phyloP scores from a whole-genome alignment of 2,329 filamentous ascomycete genomes.

The Fusarium sp. region DNA sequence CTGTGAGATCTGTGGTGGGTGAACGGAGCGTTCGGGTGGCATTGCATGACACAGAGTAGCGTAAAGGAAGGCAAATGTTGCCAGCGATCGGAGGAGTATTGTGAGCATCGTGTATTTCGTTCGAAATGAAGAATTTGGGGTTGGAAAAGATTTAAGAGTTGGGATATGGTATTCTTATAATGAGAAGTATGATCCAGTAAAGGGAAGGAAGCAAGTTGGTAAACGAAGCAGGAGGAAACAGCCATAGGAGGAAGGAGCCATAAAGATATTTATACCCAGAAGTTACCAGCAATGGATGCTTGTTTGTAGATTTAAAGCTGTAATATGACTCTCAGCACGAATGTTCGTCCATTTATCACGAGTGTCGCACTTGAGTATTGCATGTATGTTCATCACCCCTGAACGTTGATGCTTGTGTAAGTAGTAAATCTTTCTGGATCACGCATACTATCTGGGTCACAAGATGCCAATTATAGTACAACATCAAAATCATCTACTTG shows the following conservation, averaged over 20 bases:
- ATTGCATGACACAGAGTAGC: conserved; percentile 40
- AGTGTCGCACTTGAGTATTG: background rate
- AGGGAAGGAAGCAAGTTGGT: background rate
- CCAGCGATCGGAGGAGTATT: conserved; percentile 45
- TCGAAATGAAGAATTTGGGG: background rate
- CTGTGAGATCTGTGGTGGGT: conserved; percentile 29
- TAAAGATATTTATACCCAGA: background rate
- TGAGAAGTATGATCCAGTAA: background rate
- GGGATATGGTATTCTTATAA: background rate
- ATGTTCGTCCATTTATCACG: background rate
- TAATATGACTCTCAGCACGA: background rate
- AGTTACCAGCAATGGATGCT: background rate
- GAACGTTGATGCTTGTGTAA: background rate
- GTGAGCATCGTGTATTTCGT: conserved; percentile 43
- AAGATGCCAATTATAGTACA: background rate
- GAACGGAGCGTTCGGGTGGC: conserved; percentile 24
- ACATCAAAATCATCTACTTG: background rate
- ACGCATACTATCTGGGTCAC: background rate
- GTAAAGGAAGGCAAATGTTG: conserved; percentile 46
- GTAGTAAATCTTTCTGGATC: background rate
- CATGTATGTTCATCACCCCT: background rate
- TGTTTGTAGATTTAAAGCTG: background rate
- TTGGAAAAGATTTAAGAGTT: background rate
- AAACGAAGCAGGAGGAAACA: background rate
- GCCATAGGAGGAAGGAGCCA: background rate